Conservation (phyloP, 2,329 filamentous ascomycete species). For the Zymoseptoria brevis region DNA sequence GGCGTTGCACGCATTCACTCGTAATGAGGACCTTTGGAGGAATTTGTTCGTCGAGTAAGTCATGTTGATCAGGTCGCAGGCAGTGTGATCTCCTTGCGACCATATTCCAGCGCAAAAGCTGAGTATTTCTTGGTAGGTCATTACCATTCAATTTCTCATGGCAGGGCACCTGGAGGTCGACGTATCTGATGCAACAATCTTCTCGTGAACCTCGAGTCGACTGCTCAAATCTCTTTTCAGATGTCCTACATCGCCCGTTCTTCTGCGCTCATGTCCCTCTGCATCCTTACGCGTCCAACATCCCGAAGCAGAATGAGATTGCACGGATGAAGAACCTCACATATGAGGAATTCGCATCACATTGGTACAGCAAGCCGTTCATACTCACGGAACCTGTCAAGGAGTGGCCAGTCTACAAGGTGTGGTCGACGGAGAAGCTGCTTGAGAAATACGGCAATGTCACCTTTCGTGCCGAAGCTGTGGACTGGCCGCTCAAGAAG, state of each 20-base stretch:
- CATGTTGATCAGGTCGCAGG: slow-evolving; percentile 5
- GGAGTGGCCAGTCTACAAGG: slow-evolving; percentile 66
- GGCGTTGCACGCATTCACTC: slow-evolving; percentile 76
- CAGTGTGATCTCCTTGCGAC: neutral
- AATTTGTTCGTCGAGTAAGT: slow-evolving; percentile 76
- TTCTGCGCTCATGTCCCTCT: slow-evolving; percentile 73
- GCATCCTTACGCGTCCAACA: slow-evolving; percentile 57
- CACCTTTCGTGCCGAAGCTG: slow-evolving; percentile 80
- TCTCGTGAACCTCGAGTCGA: slow-evolving; percentile 52
- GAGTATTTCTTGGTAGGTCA: slow-evolving; percentile 33
- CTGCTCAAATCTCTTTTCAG: slow-evolving; percentile 77
- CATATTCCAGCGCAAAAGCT: slow-evolving; percentile 13
- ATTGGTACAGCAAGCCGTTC: slow-evolving; percentile 77
- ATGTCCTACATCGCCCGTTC: slow-evolving; percentile 83
- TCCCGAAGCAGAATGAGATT: slow-evolving; percentile 68
- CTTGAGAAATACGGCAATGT: slow-evolving; percentile 56
- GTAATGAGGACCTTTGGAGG: slow-evolving; percentile 85
- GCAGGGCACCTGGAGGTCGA: slow-evolving; percentile 79
- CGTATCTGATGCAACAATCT: slow-evolving; percentile 55
- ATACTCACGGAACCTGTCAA: slow-evolving; percentile 76
- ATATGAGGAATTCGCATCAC: slow-evolving; percentile 62
- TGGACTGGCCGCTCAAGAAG: slow-evolving; percentile 79
- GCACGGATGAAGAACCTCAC: slow-evolving; percentile 59
- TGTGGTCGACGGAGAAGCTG: slow-evolving; percentile 66
- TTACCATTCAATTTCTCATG: slow-evolving; percentile 50